A percentile compares a stretch with the other conserved stretches of the same genome.
These are phyloP conservation scores for Saccharomycopsis vini DNA, from an alignment of 805 yeast genomes.

Conservation along the genomic window DNA sequence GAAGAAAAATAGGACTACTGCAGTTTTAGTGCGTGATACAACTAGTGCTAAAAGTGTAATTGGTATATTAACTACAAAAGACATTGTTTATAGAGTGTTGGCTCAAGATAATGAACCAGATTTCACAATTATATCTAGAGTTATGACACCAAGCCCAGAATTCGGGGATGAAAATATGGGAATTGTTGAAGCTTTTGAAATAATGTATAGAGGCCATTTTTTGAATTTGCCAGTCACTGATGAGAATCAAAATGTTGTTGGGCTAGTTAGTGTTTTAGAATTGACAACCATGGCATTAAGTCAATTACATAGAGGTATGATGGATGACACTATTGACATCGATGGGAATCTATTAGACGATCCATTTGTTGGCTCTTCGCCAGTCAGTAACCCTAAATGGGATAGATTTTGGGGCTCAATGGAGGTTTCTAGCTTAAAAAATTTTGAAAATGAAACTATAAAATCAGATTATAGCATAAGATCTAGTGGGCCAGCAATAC, in stretches of 20 bases:
- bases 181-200: conserved; percentile 35
- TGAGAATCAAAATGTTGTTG: conserved; percentile 26
- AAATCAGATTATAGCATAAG: conserved; percentile 14
- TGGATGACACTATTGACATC: conserved; percentile 11
- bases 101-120: conserved; percentile 29
- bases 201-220: conserved; percentile 40
- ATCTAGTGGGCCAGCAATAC: conserved; percentile 12
- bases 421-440: conserved; percentile 21
- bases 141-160: conserved; percentile 39
- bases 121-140: conserved; percentile 32
- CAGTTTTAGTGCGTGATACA: conserved; percentile 32
- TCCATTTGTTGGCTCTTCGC: conserved; percentile 20
- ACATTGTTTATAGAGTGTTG: conserved; percentile 34
- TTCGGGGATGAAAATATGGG: conserved; percentile 33
- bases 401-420: conserved; percentile 27
- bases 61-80: conserved; percentile 40
- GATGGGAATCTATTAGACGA: conserved; percentile 21
- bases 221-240: conserved; percentile 35
- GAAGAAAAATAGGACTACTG: conserved; percentile 32
- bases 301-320: conserved; percentile 26
- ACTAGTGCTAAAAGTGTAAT: conserved; percentile 28
- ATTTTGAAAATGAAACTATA: conserved; percentile 4
- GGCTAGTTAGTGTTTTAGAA: conserved; percentile 36
- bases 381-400: conserved; percentile 24
- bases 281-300: conserved; percentile 33